Percentiles rank a stretch among this genome's conserved stretches.
Conservation (phyloP, 345 rosid species). For the Acer saccharum region DNA sequence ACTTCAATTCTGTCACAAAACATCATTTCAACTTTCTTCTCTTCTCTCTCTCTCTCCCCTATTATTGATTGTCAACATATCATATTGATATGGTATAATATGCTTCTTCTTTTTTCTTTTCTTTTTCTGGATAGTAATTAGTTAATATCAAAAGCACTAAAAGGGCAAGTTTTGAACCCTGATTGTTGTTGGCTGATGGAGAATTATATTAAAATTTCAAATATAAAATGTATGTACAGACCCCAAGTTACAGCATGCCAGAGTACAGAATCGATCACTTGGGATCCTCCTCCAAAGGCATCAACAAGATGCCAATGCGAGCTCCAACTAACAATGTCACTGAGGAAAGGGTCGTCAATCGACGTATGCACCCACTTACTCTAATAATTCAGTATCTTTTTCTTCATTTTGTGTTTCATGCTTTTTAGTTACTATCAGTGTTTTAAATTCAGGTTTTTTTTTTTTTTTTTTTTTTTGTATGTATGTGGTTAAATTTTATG, state of each 20-base stretch:
- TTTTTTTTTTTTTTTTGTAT: not conserved
- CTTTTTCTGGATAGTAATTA: not conserved
- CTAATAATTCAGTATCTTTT: not conserved
- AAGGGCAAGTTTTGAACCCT: not conserved
- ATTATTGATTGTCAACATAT: slow-evolving; percentile 14
- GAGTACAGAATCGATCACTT: slow-evolving; percentile 48
- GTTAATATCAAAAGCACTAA: not conserved
- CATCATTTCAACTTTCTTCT: slow-evolving; percentile 21
- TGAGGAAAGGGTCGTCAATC: slow-evolving; percentile 64
- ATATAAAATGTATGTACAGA: slow-evolving; percentile 26
- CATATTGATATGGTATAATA: not conserved
- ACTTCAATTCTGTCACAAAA: slow-evolving; percentile 39
- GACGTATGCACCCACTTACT: slow-evolving; percentile 52
- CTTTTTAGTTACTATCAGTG: not conserved
- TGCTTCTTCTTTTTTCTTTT: not conserved
- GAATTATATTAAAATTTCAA: too few relatives aligned
- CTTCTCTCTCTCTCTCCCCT: not conserved
- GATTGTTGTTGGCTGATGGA: not conserved
- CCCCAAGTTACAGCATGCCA: slow-evolving; percentile 37
- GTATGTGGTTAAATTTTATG: not conserved
- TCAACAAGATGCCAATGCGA: slow-evolving; percentile 52
- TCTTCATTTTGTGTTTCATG: not conserved
- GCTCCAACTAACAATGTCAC: slow-evolving; percentile 29
- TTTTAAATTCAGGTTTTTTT: not conserved
- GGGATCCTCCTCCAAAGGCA: slow-evolving; percentile 71